A percentile compares a stretch with the other conserved stretches of the same genome.
Evolutionary conservation across 495 filamentous ascomycete genomes (phyloP).

Genomic region (Aspergillus asperescens): DNA sequence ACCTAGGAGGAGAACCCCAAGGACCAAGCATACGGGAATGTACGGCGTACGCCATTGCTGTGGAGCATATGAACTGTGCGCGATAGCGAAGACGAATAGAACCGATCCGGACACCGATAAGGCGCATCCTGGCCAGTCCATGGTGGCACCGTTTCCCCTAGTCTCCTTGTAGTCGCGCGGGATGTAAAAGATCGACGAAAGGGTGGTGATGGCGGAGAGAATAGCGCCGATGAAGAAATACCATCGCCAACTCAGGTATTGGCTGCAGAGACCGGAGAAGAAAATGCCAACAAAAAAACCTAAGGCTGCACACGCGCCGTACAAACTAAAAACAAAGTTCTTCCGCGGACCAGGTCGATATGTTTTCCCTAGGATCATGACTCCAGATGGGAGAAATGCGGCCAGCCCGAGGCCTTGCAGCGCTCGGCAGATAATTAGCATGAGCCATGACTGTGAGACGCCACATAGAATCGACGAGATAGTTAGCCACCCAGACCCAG

Average conservation of each 20-base stretch:
- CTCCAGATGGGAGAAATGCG: slow-evolving; percentile 68
- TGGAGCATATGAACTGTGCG: slow-evolving; percentile 64
- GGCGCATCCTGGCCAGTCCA: slow-evolving; percentile 66
- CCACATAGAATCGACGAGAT: slow-evolving; percentile 70
- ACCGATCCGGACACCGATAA: slow-evolving; percentile 63
- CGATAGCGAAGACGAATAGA: slow-evolving; percentile 74
- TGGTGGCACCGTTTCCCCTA: slow-evolving; percentile 40
- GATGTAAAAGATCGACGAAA: slow-evolving; percentile 57
- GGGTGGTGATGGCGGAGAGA: slow-evolving; percentile 44
- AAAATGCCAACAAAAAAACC: slow-evolving; percentile 84
- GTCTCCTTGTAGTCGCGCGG: slow-evolving; percentile 57
- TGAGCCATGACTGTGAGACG: slow-evolving; percentile 61
- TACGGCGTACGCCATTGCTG: slow-evolving; percentile 70
- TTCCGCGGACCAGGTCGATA: slow-evolving; percentile 83
- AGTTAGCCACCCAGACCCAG: slow-evolving; percentile 64
- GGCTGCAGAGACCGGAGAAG: slow-evolving; percentile 63
- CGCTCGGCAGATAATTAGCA: slow-evolving; percentile 72
- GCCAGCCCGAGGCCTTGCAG: slow-evolving; percentile 75
- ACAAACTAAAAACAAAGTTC: slow-evolving; percentile 77
- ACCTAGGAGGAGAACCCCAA: slow-evolving; percentile 45
- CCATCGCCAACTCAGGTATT: slow-evolving; percentile 65
- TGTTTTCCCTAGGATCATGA: slow-evolving; percentile 73
- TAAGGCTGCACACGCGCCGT: slow-evolving; percentile 69
- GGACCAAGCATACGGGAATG: slow-evolving; percentile 55
- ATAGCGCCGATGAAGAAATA: slow-evolving; percentile 75